These are phyloP conservation scores for Candida sonorensis DNA, from an alignment of 805 yeast species.

Conservation along the genomic window DNA sequence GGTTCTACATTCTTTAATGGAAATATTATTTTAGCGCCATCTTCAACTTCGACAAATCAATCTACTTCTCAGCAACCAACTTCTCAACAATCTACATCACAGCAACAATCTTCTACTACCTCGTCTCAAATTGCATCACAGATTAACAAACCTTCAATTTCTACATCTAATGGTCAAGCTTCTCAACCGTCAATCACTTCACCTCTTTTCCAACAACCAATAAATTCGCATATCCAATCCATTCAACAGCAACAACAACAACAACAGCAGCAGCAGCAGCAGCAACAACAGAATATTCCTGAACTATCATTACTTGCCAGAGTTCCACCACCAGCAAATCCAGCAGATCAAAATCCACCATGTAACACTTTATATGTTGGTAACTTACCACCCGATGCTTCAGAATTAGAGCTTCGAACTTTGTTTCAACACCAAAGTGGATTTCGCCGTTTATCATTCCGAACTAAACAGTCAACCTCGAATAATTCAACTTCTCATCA, in stretches of 20 bases:
- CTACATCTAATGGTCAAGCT: too few species aligned
- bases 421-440: conserved; percentile 87
- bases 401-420: conserved; percentile 85
- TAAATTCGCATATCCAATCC: conserved; percentile 15
- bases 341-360: conserved; percentile 99
- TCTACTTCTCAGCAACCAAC: too few species aligned
- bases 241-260: conserved; percentile 20
- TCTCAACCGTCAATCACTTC: conserved; percentile 18
- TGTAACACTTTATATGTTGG: conserved; percentile 97
- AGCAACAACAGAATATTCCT: too few species aligned
- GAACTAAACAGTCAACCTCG: conserved; percentile 51
- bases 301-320: conserved; percentile 69
- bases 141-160: too few species aligned
- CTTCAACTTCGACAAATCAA: too few species aligned
- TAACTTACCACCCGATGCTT: conserved; percentile 93
- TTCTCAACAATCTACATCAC: too few species aligned
- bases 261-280: conserved; percentile 21
- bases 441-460: conserved; percentile 84
- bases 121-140: too few species aligned
- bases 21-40: too few species aligned
- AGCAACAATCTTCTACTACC: too few species aligned
- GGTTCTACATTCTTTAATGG: conserved; percentile 45
- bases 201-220: conserved; percentile 18
- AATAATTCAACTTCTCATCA: conserved; percentile 41
- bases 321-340: conserved; percentile 91